Evolutionary conservation across 495 filamentous ascomycete species (phyloP), one percentile per base, ranked within the genome.

Genomic region (Cladorrhinum samala): DNA sequence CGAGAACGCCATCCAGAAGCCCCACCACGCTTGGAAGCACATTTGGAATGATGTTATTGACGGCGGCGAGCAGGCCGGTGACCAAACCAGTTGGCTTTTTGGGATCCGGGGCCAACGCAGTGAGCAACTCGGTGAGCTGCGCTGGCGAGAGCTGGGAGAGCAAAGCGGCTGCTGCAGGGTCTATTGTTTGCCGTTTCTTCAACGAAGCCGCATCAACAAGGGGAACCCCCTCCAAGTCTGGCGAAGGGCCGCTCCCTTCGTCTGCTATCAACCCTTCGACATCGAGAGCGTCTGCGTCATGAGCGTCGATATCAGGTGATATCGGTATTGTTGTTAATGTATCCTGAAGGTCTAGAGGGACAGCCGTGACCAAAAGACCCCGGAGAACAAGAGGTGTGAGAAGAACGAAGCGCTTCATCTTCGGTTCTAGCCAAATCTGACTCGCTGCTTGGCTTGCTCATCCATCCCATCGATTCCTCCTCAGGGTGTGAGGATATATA

Each of bases 391-490:
- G n/a, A 18, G 47, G 24, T 7, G 37, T 42, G 13, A 11, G 36
- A 6, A 52, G 19, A 37, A 42, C 4, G 9, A 54, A 16, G 27
- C 16, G 41, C 50, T 48, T 54, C 47, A 58, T 54, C 17, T 41
- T 54, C 45, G 47, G 9, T 30, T 18, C 36, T 30, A 47, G 47
- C 52, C 52, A n/a, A 33, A 39, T 25, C 21, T 30, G 52, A 25
- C 51, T 24, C 45, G 20, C n/a, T 54, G 49, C 19, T 46, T 9
- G 27, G n/a, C 17, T 33, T 21, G 6, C 14, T 25, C 45, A 33
- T 41, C 1, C 19, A 8, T 13, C 27, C 14, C 30, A 14, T 17
- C 11, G 0, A 14, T 25, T 36, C 16, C 45, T 40, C 5, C 25
- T 33, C 27, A 8, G 4, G 2, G 3, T 23, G n/a, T n/a, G 16